Conservation (phyloP, 2,329 filamentous ascomycete species). For the Colletotrichum theobromicola region DNA sequence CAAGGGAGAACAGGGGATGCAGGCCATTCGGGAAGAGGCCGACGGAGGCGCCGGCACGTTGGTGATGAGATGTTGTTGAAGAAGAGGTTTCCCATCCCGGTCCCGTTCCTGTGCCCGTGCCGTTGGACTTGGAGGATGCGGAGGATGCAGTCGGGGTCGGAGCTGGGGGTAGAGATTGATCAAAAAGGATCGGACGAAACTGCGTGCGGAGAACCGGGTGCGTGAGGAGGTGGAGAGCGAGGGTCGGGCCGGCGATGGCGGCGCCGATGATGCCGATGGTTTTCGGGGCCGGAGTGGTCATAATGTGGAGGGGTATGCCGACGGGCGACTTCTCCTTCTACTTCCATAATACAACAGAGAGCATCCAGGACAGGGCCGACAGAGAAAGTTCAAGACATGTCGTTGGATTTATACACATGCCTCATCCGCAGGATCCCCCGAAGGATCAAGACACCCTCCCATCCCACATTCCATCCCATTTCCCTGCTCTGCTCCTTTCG, state of each 20-base stretch:
- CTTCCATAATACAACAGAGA: background rate
- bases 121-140: background rate
- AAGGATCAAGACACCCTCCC: background rate
- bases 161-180: background rate
- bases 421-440: background rate
- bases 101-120: background rate
- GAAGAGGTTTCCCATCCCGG: background rate
- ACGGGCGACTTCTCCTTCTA: background rate
- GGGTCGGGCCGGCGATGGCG: slow-evolving; percentile 17
- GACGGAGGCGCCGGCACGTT: slow-evolving; percentile 26
- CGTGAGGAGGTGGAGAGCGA: slow-evolving; percentile 23
- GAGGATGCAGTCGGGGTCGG: background rate
- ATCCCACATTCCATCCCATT: background rate
- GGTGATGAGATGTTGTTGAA: background rate
- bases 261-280: slow-evolving; percentile 19
- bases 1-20: slow-evolving; percentile 23
- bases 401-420: background rate
- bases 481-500: background rate
- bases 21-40: slow-evolving; percentile 28
- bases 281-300: background rate
- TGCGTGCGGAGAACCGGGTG: slow-evolving; percentile 18
- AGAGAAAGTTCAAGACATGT: background rate
- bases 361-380: background rate
- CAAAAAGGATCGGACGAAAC: slow-evolving; percentile 13
- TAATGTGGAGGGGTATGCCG: background rate